Base-by-base conservation (phyloP, 1,139 yeast species). In the Debaryomyces fabryi region DNA sequence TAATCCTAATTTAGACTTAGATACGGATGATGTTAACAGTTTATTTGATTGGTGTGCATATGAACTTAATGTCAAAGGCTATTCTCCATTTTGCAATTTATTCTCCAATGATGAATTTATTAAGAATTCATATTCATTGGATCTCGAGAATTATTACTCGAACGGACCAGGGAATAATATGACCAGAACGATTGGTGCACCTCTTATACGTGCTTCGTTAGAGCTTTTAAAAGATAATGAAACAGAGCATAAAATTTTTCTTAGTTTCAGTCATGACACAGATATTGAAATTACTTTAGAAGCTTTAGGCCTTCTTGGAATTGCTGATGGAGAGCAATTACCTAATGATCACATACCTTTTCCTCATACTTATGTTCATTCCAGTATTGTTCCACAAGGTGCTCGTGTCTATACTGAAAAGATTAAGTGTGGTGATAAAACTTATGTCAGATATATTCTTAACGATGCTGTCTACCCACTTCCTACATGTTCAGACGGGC, bases 391-490 rank as follows among this genome's bases (percentile, higher is more conserved):
- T 8, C 87, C 87, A 18, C 79, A 79, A 81, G 85, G 84, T 24
- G 81, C 80, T 2, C 69, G 82, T 47, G 60, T 81, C 20, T 64
- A 77, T 27, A 65, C 79, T 33, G 87, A 83, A 58, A 71, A 78
- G 53, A 66, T 76, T 52, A 59, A 58, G 16, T 78, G 82, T 58
- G 63, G 60, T n/a, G 68, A 63, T 45, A 62, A 62, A 8, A 57
- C 72, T 13, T 83, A 67, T 54, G 76, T 82, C 3, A 68, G 87
- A 53, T 68, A 74, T 39, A 57, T 82, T 18, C 67, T 82, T 39
- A 83, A 82, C 58, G 85, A 80, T 52, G 82, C 86, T 1, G 85
- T 82, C 2, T 62, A 76, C 25, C 86, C 87, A 0, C 62, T 81
- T 39, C 73, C 75, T 9, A 63, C 62, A 23, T 83, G 88, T 63